Base-by-base conservation (phyloP, 768 basidiomycete genomes). In the Suillus discolor region DNA sequence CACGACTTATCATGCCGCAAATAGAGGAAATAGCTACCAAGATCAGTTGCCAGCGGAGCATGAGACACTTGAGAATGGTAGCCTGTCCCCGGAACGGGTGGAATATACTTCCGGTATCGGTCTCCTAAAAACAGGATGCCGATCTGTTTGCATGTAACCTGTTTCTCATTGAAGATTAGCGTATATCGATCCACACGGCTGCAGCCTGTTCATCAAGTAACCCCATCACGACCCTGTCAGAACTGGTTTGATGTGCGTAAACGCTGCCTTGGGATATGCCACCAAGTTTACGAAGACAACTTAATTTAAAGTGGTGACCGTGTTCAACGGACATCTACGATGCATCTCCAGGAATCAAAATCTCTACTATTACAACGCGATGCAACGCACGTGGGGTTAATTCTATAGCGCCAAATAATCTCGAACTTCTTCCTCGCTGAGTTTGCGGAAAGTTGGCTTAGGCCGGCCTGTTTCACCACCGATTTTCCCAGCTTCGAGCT, bases 341-440 rank as follows among this genome's bases (percentile, higher is more conserved):
- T 41, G 57, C 38, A 41, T 39, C 38, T 59, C 57, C 39, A 60
- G 41, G 34, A 39, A 59, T 63, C 57, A 63, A 63, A 53, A 12
- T 34, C 15, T 60, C 20, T 60, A 63, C n/a, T 60, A 63, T 39
- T 63, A 60, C 55, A 61, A 60, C 25, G 51, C 39, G n/a, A 42
- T 63, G 25, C 39, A 65, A 78, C 75, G 71, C 71, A 77, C 75
- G 72, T 70, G 69, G 71, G 49, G 69, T 71, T 75, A 67, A 68
- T 25, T 70, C 75, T 89, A 95, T 81, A 95, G 79, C 44, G 93
- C 90, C 75, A 98, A 80, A 80, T 98, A 99, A 80, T 99, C 97
- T 68, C 90, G 87, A 66, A 99, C 94, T 82, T 99, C 97, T 77
- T 97, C 94, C 81, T 99, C 97, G 25, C 89, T 89, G 73, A 99